Conservation (phyloP, 2,329 filamentous ascomycete genomes). For the Penicillium sp. region DNA sequence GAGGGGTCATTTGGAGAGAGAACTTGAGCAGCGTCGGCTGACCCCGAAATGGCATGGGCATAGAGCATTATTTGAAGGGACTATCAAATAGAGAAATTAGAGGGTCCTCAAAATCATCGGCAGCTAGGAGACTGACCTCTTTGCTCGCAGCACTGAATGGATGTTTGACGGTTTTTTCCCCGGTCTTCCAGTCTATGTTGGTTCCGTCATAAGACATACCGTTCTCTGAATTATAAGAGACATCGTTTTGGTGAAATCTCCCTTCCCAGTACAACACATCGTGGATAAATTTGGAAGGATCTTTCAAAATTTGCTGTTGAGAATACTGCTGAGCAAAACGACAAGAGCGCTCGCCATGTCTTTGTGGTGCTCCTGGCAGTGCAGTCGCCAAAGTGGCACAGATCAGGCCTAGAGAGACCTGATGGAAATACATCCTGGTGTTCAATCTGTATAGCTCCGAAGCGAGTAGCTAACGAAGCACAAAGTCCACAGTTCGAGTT, state of each 20-base stretch:
- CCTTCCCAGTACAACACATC: slow-evolving; percentile 43
- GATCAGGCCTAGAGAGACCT: background rate
- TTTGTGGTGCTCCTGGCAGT: background rate
- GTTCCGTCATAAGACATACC: slow-evolving; percentile 36
- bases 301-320: slow-evolving; percentile 2
- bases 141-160: slow-evolving; percentile 33
- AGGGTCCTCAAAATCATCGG: background rate
- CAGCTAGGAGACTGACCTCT: slow-evolving; percentile 19
- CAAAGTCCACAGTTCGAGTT: too few species aligned
- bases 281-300: slow-evolving; percentile 21
- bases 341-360: slow-evolving; percentile 1
- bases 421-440: background rate
- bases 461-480: too few species aligned
- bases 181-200: slow-evolving; percentile 32
- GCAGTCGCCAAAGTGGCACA: background rate
- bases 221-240: slow-evolving; percentile 39
- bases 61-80: slow-evolving; percentile 43
- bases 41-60: slow-evolving; percentile 37
- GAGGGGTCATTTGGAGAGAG: slow-evolving; percentile 31
- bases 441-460: background rate
- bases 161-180: slow-evolving; percentile 29
- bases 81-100: slow-evolving; percentile 13
- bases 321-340: slow-evolving; percentile 7
- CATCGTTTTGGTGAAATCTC: slow-evolving; percentile 40
- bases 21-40: slow-evolving; percentile 35